These are phyloP conservation scores for Talaromyces sp. DNA, from an alignment of 2,329 filamentous ascomycete species.

Conservation along the genomic window DNA sequence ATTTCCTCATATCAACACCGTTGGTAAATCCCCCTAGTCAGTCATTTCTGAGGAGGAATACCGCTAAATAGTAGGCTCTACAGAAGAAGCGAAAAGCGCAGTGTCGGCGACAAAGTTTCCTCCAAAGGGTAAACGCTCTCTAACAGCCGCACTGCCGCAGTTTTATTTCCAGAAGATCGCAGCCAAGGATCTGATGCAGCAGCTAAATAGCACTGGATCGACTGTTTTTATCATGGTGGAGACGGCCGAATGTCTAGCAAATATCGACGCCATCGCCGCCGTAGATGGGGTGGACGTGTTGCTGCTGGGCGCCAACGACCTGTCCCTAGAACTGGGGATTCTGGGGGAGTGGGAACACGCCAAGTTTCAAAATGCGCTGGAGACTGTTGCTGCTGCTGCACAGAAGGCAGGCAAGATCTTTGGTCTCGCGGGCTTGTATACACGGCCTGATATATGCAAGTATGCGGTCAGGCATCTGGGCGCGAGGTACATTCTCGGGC, in stretches of 20 bases:
- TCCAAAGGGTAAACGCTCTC: not conserved
- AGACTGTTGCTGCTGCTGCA: not conserved
- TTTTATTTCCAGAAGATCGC: not conserved
- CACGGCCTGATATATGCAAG: not conserved
- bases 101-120: not conserved
- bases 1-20: not conserved
- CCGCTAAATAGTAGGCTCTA: not conserved
- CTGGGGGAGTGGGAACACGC: not conserved
- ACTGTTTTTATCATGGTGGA: slow-evolving; percentile 2
- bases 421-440: slow-evolving; percentile 1
- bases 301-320: not conserved
- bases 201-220: not conserved
- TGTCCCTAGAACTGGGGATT: slow-evolving; percentile 1
- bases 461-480: slow-evolving; percentile 3
- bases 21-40: not conserved
- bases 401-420: not conserved
- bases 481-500: slow-evolving; percentile 12
- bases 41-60: not conserved
- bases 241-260: not conserved
- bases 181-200: not conserved
- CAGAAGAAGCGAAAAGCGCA: not conserved
- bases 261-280: slow-evolving; percentile 1
- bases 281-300: not conserved
- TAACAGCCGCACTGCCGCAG: not conserved
- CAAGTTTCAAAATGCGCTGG: not conserved